These are phyloP conservation scores for Aspergillus sp. DNA, from an alignment of 2,329 filamentous ascomycete genomes.

Conservation along the genomic window DNA sequence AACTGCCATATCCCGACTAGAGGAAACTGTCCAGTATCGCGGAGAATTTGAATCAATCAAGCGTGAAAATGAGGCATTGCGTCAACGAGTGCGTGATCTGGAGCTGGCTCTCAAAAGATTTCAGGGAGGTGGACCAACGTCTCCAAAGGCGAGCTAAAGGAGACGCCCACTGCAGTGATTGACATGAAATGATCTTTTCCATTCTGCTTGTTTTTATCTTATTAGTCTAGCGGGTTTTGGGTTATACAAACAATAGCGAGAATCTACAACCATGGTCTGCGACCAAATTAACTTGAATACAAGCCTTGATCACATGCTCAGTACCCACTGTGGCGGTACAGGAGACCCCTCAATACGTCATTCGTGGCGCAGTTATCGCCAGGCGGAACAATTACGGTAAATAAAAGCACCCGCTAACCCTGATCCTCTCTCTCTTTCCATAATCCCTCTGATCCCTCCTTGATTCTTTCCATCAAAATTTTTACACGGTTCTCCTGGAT, in stretches of 20 bases:
- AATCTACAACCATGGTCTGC: not conserved
- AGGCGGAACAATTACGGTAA: conserved; percentile 2
- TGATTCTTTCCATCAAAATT: not conserved
- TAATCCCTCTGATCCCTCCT: not conserved
- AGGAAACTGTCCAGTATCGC: conserved; percentile 36
- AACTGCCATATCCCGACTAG: conserved; percentile 30
- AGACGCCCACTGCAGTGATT: not conserved
- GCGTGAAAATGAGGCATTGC: conserved; percentile 41
- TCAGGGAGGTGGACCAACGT: not conserved
- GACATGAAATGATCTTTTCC: conserved; percentile 1
- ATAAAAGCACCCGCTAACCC: conserved; percentile 11
- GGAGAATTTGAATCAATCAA: conserved; percentile 40
- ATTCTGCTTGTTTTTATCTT: not conserved
- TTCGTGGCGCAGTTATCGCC: conserved; percentile 23
- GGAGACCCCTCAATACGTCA: conserved; percentile 25
- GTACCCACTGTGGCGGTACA: conserved; percentile 22
- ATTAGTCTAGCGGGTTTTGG: conserved; percentile 5
- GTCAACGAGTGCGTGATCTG: conserved; percentile 39
- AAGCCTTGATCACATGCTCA: conserved; percentile 6
- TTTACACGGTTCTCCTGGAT: not conserved
- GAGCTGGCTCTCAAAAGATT: conserved; percentile 29
- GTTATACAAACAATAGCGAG: conserved; percentile 6
- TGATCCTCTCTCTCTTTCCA: conserved; percentile 3
- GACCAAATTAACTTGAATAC: too few species aligned
- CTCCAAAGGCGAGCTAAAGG: conserved; percentile 1